Evolutionary conservation across 257 asterid genomes (phyloP).

Genomic region (Penstemon davidsonii): DNA sequence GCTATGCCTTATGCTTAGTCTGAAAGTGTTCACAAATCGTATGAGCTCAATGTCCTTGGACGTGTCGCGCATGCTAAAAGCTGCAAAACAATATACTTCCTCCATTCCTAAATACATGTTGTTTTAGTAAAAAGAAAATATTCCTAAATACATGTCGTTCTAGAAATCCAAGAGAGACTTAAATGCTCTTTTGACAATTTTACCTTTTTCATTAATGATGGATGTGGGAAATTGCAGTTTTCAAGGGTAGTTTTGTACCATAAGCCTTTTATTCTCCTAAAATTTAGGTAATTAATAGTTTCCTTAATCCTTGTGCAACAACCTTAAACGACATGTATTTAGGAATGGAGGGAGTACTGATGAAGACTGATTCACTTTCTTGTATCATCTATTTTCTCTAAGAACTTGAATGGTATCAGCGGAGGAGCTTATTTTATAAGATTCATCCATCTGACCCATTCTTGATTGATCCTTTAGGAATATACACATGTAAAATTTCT

Average conservation of each 20-base stretch:
- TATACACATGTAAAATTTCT: not conserved
- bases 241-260: too few relatives aligned
- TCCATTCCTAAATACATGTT: not conserved
- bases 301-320: too few relatives aligned
- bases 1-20: not conserved
- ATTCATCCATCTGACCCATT: not conserved
- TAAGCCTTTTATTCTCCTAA: too few relatives aligned
- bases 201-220: too few relatives aligned
- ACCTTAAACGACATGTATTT: too few relatives aligned
- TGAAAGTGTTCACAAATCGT: constrained; percentile 8
- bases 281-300: too few relatives aligned
- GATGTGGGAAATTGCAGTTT: too few relatives aligned
- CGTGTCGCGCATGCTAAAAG: constrained; percentile 1
- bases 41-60: constrained; percentile 19
- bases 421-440: not conserved
- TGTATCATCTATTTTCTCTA: not conserved
- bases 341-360: too few relatives aligned
- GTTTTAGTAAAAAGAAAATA: too few relatives aligned
- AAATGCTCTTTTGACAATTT: too few relatives aligned
- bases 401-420: not conserved
- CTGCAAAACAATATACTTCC: constrained; percentile 10
- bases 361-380: not conserved
- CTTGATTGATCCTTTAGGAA: not conserved
- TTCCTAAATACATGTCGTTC: too few relatives aligned
- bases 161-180: too few relatives aligned